Evolutionary conservation across 208 protist genomes (phyloP), one percentile per base, ranked within the genome.

Genomic region (Naegleria fowleri): DNA sequence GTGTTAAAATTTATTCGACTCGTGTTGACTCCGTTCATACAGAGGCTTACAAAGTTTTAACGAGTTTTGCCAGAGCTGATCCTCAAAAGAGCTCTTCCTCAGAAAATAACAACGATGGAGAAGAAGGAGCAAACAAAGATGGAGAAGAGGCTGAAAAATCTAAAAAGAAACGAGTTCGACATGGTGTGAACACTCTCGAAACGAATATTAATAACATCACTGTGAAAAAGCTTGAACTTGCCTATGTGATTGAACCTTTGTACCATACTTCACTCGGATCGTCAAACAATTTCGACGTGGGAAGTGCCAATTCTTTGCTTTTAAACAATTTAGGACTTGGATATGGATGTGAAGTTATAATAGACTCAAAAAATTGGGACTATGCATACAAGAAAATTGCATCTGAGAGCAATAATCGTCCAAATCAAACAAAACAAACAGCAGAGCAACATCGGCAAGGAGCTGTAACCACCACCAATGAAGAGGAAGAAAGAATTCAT

Each of bases 21-120:
- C 94, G 96, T 76, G 95, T 97, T 0, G 96, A 97, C 83, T 95
- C 93, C 38, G 93, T 97, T 19, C 94, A 97, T 85, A 93, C 29
- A 13, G 93, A 96, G 19, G 90, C 95, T 5, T 96, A 94, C 92
- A 95, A 95, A 76, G 91, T 96, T 0, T 92, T 96, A 19, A 92
- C 92, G 41, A 94, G 93, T 16, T 55, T 96, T 2, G 83, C 51
- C 9, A 67, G 87, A 83, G 33, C 89, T 43, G 11, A 29, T 6
- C 79, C 22, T 13, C 16, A 29, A 75, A 36, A 95, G 19, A 75
- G 91, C 33, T 52, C 90, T 4, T 92, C 92, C 0, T 83, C 91
- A 52, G 83, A 76, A 15, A 86, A 88, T 19, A 84, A 90, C 22
- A 84, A 90, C 51, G 92, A 88, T 43, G 36, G 40, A 67, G 19